Evolutionary conservation across 1,139 yeast genomes (phyloP).

Genomic region (Saccharomyces hybrid): DNA sequence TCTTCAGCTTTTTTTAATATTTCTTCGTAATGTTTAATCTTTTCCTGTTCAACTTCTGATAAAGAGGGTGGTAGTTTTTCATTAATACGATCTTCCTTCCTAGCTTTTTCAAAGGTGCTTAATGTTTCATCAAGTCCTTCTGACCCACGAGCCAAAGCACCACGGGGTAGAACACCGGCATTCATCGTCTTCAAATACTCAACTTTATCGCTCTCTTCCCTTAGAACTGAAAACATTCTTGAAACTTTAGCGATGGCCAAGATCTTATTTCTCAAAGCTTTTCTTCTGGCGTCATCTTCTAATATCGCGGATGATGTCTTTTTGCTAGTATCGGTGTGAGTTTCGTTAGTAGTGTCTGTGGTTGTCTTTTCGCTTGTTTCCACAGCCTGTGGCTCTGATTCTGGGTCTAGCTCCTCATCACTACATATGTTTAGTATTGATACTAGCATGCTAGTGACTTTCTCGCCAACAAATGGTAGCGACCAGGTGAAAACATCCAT

Average conservation of each 20-base stretch:
- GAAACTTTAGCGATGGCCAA: constrained; percentile 92
- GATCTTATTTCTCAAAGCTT: constrained; percentile 76
- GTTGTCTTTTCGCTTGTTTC: neutral
- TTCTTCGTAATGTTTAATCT: constrained; percentile 38
- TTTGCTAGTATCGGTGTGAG: constrained; percentile 7
- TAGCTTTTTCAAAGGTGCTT: constrained; percentile 75
- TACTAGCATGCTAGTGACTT: constrained; percentile 84
- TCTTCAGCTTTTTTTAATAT: constrained; percentile 7
- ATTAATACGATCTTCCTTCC: constrained; percentile 69
- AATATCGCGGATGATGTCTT: constrained; percentile 11
- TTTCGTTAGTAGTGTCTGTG: constrained; percentile 31
- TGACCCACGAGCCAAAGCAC: constrained; percentile 74
- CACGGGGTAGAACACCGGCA: constrained; percentile 74
- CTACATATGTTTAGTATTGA: constrained; percentile 86
- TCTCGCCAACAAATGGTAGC: constrained; percentile 90
- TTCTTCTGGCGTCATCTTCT: constrained; percentile 32
- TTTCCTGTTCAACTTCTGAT: constrained; percentile 46
- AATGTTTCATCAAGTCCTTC: constrained; percentile 72
- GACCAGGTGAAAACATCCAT: constrained; percentile 98
- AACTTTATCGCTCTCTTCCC: constrained; percentile 87
- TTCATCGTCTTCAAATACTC: constrained; percentile 67
- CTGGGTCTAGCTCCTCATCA: constrained; percentile 69
- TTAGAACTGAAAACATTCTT: constrained; percentile 81
- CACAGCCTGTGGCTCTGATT: constrained; percentile 10
- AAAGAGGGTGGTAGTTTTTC: constrained; percentile 82